phyloP scores from a whole-genome alignment of 371 early-diverging fungal species.

The Catenaria anguillulae region DNA sequence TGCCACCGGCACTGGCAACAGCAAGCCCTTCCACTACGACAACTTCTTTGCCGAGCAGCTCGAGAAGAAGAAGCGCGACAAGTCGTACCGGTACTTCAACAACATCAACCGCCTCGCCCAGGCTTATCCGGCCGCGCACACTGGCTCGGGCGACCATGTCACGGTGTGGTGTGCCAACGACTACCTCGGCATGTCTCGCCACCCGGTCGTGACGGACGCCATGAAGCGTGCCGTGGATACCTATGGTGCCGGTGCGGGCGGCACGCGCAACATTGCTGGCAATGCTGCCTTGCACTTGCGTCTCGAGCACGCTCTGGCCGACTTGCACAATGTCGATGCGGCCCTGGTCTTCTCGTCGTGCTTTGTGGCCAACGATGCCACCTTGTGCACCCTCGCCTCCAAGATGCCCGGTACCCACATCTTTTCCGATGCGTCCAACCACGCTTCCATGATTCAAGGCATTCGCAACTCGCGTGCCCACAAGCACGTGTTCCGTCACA shows the following conservation, averaged over 20 bases:
- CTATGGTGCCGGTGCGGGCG: constrained; percentile 97
- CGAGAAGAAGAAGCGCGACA: constrained; percentile 89
- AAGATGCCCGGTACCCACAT: constrained; percentile 87
- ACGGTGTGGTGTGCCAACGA: constrained; percentile 99
- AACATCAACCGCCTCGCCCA: constrained; percentile 94
- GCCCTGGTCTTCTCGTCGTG: constrained; percentile 96
- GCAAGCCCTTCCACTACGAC: constrained; percentile 67
- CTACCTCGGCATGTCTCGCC: constrained; percentile 88
- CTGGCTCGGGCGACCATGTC: constrained; percentile 68
- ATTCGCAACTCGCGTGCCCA: constrained; percentile 80
- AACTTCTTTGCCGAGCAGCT: constrained; percentile 60
- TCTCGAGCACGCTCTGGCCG: constrained; percentile 82
- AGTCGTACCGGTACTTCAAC: constrained; percentile 95
- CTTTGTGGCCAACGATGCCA: constrained; percentile 97
- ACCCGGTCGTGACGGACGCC: constrained; percentile 63
- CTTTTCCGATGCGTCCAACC: constrained; percentile 87
- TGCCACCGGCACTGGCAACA: no score
- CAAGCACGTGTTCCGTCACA: constrained; percentile 90
- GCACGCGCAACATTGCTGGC: constrained; percentile 98
- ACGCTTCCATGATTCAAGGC: constrained; percentile 98
- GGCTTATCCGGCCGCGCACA: constrained; percentile 84
- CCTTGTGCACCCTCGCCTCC: constrained; percentile 74
- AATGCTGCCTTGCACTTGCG: constrained; percentile 86
- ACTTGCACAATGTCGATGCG: constrained; percentile 77
- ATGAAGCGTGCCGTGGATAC: constrained; percentile 86